Conservation (phyloP, 2,329 filamentous ascomycete genomes). For the Aspergillus hiratsukae region DNA sequence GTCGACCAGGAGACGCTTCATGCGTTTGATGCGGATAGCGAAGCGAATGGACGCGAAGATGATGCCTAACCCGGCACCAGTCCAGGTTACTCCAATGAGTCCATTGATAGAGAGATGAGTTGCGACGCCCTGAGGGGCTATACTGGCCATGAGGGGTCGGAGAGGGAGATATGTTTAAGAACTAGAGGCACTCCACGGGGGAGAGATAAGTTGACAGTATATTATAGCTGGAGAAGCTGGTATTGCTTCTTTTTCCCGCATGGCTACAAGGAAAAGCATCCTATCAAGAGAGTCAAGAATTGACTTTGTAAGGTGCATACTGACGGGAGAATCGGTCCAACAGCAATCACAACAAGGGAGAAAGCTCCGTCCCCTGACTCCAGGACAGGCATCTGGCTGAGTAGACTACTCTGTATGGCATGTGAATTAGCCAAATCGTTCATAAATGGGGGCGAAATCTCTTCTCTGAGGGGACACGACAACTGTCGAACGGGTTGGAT, state of each 20-base stretch:
- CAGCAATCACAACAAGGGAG: not conserved
- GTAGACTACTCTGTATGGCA: not conserved
- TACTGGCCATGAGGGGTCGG: not conserved
- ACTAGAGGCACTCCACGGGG: not conserved
- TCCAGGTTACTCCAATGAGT: constrained; percentile 16
- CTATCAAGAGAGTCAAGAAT: not conserved
- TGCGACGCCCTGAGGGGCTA: constrained; percentile 6
- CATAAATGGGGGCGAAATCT: not conserved
- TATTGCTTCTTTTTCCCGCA: not conserved
- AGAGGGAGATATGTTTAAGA: not conserved
- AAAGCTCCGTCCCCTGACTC: not conserved
- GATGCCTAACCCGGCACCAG: constrained; percentile 13
- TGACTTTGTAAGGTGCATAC: not conserved
- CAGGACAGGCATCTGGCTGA: not conserved
- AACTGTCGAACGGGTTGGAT: not conserved
- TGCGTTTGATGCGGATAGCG: constrained; percentile 10
- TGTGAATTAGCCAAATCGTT: not conserved
- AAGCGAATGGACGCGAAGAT: constrained; percentile 12
- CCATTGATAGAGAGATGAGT: constrained; percentile 10
- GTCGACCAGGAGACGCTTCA: constrained; percentile 14
- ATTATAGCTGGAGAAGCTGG: not conserved
- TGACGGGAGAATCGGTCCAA: not conserved
- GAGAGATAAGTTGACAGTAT: not conserved
- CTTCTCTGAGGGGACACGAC: not conserved
- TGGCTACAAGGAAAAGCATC: not conserved